Conservation (phyloP, 2,329 filamentous ascomycete species). For the Aspergillus sp. region DNA sequence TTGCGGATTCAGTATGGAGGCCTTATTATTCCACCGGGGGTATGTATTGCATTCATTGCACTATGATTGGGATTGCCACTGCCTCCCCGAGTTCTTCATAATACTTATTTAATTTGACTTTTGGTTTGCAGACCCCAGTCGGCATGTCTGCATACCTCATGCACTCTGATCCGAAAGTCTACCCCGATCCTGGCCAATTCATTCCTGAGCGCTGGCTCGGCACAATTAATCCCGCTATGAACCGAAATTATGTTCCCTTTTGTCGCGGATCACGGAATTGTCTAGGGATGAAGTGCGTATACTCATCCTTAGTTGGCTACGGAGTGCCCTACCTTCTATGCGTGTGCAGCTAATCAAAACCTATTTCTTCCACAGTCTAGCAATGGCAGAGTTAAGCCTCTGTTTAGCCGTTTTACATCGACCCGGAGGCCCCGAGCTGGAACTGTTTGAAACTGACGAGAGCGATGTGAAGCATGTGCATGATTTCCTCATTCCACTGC, state of each 20-base stretch:
- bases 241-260: slow-evolving; percentile 36
- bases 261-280: slow-evolving; percentile 42
- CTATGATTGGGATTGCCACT: too few relatives aligned
- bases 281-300: slow-evolving; percentile 39
- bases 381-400: slow-evolving; percentile 61
- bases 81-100: too few relatives aligned
- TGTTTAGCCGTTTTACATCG: slow-evolving; percentile 49
- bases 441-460: slow-evolving; percentile 6
- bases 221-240: slow-evolving; percentile 19
- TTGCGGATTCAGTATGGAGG: slow-evolving; percentile 20
- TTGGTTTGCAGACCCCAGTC: neutral
- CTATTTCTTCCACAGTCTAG: neutral
- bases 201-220: slow-evolving; percentile 32
- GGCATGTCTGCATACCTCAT: slow-evolving; percentile 10
- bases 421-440: neutral
- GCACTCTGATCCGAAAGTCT: slow-evolving; percentile 21
- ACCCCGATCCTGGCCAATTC: slow-evolving; percentile 26
- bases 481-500: slow-evolving; percentile 1
- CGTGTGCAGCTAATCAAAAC: neutral
- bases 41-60: neutral
- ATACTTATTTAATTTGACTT: neutral
- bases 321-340: neutral
- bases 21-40: slow-evolving; percentile 17
- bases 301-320: neutral
- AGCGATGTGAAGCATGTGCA: neutral